These are phyloP conservation scores for Starmerella bacillaris DNA, from an alignment of 805 yeast species.

Conservation along the genomic window DNA sequence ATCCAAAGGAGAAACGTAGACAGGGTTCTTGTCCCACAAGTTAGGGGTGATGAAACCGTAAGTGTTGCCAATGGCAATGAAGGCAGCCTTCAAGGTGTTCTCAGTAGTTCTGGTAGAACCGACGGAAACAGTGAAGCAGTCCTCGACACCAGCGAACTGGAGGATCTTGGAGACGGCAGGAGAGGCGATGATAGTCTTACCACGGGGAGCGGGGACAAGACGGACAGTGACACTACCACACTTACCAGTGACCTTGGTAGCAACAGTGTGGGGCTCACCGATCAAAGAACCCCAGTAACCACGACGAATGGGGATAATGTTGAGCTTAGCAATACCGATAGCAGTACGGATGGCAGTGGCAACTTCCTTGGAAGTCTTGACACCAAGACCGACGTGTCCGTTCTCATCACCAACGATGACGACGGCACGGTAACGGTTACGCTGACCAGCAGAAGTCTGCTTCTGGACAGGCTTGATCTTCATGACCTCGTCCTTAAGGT, in stretches of 20 bases:
- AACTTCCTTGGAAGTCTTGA: conserved; percentile 99
- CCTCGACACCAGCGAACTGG: conserved; percentile 99
- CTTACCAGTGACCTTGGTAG: conserved; percentile 97
- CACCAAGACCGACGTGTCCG: conserved; percentile 99
- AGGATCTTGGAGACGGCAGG: conserved; percentile 98
- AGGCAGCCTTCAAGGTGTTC: conserved; percentile 99
- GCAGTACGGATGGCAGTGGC: conserved; percentile 99
- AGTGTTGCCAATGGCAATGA: conserved; percentile 98
- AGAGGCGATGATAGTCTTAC: conserved; percentile 99
- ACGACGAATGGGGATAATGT: conserved; percentile 99
- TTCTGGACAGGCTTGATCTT: conserved; percentile 99
- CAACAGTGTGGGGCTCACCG: conserved; percentile 98
- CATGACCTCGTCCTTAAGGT: conserved; percentile 96
- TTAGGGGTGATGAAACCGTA: conserved; percentile 99
- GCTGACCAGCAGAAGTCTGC: conserved; percentile 99
- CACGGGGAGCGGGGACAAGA: conserved; percentile 99
- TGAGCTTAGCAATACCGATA: conserved; percentile 95
- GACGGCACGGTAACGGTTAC: conserved; percentile 99
- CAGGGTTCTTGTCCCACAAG: conserved; percentile 82
- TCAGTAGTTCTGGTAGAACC: conserved; percentile 99
- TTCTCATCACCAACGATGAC: conserved; percentile 98
- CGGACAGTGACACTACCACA: conserved; percentile 99
- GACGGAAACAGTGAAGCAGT: conserved; percentile 94
- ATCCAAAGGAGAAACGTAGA: conserved; percentile 87
- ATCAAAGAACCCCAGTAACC: conserved; percentile 99